A percentile compares a stretch with the other conserved stretches of the same genome.
Conservation (phyloP, 495 filamentous ascomycete species). For the Aspergillus olivimuriae region DNA sequence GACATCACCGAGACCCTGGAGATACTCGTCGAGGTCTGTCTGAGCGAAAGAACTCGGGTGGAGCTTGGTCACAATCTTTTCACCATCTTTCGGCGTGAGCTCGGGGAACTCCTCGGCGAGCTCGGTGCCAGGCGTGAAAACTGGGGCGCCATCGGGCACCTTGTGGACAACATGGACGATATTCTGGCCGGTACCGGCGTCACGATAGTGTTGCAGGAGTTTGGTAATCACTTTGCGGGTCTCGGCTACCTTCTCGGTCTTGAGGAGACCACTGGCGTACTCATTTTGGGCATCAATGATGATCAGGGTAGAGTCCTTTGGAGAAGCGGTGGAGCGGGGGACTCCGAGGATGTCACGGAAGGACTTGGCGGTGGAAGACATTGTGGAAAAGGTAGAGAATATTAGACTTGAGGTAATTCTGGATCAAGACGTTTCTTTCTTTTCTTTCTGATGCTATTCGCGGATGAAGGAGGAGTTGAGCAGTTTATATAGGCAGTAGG, state of each 20-base stretch:
- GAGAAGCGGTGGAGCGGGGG: slow-evolving; percentile 40
- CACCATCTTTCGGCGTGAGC: slow-evolving; percentile 36
- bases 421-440: no score
- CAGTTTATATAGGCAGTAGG: no score
- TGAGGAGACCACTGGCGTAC: slow-evolving; percentile 49
- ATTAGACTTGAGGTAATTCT: no score
- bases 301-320: slow-evolving; percentile 47
- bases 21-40: slow-evolving; percentile 37
- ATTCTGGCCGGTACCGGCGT: slow-evolving; percentile 28
- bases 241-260: slow-evolving; percentile 37
- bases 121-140: slow-evolving; percentile 51
- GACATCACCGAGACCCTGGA: slow-evolving; percentile 23
- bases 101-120: slow-evolving; percentile 49
- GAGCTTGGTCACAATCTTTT: slow-evolving; percentile 43
- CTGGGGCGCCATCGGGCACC: slow-evolving; percentile 48
- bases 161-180: slow-evolving; percentile 54
- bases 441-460: no score
- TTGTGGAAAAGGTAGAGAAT: no score
- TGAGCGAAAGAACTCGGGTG: slow-evolving; percentile 42
- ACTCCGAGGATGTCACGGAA: slow-evolving; percentile 47
- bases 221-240: slow-evolving; percentile 41
- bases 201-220: slow-evolving; percentile 48
- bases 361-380: no score
- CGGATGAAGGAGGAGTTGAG: no score
- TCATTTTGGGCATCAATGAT: slow-evolving; percentile 64